A percentile compares a stretch with the other conserved stretches of the same genome.
Evolutionary conservation across 2,329 filamentous ascomycete genomes (phyloP).

Genomic region (Beauveria sp.): DNA sequence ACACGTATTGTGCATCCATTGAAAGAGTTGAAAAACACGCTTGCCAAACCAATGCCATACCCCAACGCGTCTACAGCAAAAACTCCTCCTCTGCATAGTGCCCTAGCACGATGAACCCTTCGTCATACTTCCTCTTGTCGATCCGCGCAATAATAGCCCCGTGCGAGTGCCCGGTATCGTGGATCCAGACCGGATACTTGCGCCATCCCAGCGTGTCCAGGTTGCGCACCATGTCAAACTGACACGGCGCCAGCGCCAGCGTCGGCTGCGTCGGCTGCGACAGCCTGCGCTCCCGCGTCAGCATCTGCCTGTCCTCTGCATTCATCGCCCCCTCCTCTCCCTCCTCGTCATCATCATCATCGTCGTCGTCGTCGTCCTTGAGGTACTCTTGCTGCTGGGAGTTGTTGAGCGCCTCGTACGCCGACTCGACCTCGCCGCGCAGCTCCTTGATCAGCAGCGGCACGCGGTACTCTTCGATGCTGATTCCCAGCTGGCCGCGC

Average conservation of each 20-base stretch:
- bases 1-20: background rate
- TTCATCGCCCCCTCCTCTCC: constrained; percentile 25
- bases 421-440: constrained; percentile 67
- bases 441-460: constrained; percentile 70
- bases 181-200: constrained; percentile 66
- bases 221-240: constrained; percentile 77
- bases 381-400: constrained; percentile 66
- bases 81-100: constrained; percentile 81
- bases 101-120: constrained; percentile 68
- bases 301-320: constrained; percentile 32
- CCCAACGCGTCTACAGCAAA: constrained; percentile 19
- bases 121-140: constrained; percentile 58
- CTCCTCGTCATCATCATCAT: constrained; percentile 17
- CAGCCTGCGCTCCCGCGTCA: constrained; percentile 33
- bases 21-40: background rate
- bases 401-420: constrained; percentile 65
- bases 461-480: constrained; percentile 64
- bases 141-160: constrained; percentile 81
- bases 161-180: constrained; percentile 72
- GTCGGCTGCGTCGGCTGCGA: constrained; percentile 51
- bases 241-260: constrained; percentile 67
- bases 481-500: constrained; percentile 57
- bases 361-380: constrained; percentile 29
- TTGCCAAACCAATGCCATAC: background rate
- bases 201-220: constrained; percentile 60